Percentiles rank a stretch among this genome's conserved stretches.
Evolutionary conservation across 106 monocot species (phyloP).

Genomic region (Apostasia ramifera): DNA sequence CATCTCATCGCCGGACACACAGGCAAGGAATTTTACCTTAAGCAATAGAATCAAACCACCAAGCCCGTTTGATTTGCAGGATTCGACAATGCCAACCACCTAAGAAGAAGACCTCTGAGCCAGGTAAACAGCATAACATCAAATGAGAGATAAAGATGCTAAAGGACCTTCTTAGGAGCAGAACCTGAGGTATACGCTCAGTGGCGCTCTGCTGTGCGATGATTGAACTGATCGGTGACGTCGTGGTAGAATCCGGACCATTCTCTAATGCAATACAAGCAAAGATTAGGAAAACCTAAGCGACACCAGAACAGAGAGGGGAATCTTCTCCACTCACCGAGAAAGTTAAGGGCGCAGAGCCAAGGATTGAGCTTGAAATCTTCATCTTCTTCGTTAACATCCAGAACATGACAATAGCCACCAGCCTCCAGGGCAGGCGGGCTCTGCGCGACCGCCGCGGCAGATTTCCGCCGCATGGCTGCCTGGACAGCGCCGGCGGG

Average conservation of each 20-base stretch:
- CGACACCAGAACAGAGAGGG: conserved; percentile 1
- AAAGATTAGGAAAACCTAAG: background rate
- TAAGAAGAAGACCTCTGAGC: conserved; percentile 15
- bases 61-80: conserved; percentile 56
- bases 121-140: background rate
- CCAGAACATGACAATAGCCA: background rate
- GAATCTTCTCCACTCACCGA: conserved; percentile 19
- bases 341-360: conserved; percentile 42
- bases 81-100: conserved; percentile 69
- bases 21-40: conserved; percentile 29
- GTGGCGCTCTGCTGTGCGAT: conserved; percentile 2
- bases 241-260: conserved; percentile 1
- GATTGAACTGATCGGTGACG: conserved; percentile 30
- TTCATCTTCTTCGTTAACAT: conserved; percentile 18
- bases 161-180: background rate
- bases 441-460: background rate
- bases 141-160: background rate
- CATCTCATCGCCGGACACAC: background rate
- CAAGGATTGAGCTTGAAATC: conserved; percentile 61
- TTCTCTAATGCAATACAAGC: background rate
- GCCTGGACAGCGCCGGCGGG: conserved; percentile 60
- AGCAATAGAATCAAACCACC: conserved; percentile 68
- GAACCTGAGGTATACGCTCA: conserved; percentile 32
- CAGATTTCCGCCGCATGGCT: conserved; percentile 35
- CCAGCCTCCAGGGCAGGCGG: background rate